Evolutionary conservation across 2,329 filamentous ascomycete genomes (phyloP).

Genomic region (Epichloe sylvatica): DNA sequence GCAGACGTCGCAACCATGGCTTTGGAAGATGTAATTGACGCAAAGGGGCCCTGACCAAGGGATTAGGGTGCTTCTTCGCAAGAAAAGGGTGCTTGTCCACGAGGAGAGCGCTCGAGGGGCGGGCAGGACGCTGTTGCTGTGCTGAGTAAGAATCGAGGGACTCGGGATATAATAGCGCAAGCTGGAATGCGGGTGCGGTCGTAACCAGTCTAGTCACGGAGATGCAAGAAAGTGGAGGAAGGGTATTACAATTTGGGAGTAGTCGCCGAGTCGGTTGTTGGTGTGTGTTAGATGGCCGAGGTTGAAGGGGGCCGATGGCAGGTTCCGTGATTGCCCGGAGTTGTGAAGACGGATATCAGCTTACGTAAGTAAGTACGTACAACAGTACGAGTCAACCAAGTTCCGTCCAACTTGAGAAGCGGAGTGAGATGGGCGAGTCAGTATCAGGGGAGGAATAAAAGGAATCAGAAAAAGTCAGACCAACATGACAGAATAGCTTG

Average conservation of each 20-base stretch:
- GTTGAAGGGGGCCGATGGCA: no score
- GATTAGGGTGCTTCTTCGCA: constrained; percentile 79
- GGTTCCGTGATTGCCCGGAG: no score
- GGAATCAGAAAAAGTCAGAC: background rate
- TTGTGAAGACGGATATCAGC: background rate
- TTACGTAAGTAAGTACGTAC: background rate
- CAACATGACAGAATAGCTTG: background rate
- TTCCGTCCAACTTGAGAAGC: no score
- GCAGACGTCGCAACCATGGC: constrained; percentile 49
- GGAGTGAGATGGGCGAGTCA: no score
- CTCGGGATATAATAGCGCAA: background rate
- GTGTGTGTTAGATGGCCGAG: no score
- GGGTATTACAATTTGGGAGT: background rate
- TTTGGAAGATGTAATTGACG: constrained; percentile 35
- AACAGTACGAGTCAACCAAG: no score
- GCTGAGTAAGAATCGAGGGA: constrained; percentile 3
- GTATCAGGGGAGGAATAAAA: no score
- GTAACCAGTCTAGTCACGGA: no score
- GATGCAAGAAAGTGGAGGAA: background rate
- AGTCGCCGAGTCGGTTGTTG: background rate
- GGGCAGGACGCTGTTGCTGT: background rate
- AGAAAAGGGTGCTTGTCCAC: constrained; percentile 15
- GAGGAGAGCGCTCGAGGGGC: constrained; percentile 7
- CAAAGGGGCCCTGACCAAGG: constrained; percentile 93
- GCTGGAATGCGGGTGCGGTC: background rate